These are phyloP conservation scores for Claviceps capensis DNA, from an alignment of 2,329 filamentous ascomycete genomes.

Conservation along the genomic window DNA sequence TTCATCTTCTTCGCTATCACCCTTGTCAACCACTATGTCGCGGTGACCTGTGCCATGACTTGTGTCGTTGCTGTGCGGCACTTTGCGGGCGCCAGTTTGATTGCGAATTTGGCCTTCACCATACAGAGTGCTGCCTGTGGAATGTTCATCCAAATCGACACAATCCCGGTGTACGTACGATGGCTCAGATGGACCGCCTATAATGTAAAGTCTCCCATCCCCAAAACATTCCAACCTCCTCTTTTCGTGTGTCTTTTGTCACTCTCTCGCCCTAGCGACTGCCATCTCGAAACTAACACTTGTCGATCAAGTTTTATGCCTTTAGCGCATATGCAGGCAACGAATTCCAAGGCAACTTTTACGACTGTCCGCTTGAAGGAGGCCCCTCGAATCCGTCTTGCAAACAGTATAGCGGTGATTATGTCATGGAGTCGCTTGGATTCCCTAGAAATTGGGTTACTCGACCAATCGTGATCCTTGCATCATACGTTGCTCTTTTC, in stretches of 20 bases:
- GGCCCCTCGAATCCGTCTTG: constrained; percentile 52
- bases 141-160: constrained; percentile 61
- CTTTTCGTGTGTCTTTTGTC: background rate
- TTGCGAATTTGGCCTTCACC: constrained; percentile 60
- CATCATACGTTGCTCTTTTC: constrained; percentile 51
- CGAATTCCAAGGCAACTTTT: constrained; percentile 59
- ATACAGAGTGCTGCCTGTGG: constrained; percentile 63
- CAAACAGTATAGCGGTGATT: constrained; percentile 53
- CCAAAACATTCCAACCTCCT: background rate
- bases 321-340: constrained; percentile 61
- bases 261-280: background rate
- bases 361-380: constrained; percentile 53
- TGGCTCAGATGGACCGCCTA: constrained; percentile 54
- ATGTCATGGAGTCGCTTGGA: constrained; percentile 54
- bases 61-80: constrained; percentile 52
- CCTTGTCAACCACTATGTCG: constrained; percentile 58
- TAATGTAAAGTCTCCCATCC: constrained; percentile 3
- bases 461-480: constrained; percentile 48
- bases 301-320: constrained; percentile 43
- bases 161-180: constrained; percentile 63
- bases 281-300: constrained; percentile 8
- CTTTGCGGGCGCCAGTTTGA: constrained; percentile 57
- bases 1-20: constrained; percentile 59
- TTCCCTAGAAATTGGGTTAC: constrained; percentile 55
- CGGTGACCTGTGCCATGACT: constrained; percentile 55